These are phyloP conservation scores for Glycine soja DNA, from an alignment of 306 rosid genomes.

Conservation along the genomic window DNA sequence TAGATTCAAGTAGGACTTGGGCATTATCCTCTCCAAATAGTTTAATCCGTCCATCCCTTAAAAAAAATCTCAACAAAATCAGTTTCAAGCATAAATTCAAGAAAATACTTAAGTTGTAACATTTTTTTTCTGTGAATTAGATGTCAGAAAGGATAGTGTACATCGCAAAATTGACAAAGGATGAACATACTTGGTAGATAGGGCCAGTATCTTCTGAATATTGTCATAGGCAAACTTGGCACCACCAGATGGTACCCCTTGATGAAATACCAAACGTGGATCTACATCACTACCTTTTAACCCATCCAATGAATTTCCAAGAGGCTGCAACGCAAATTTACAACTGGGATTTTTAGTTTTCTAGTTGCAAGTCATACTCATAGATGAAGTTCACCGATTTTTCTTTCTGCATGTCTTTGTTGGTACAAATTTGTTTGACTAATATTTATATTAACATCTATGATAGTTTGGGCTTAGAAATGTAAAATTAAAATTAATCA, in stretches of 20 bases:
- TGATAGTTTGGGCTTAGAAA: background rate
- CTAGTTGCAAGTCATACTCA: background rate
- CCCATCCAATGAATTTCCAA: conserved; percentile 53
- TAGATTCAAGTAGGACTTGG: conserved; percentile 75
- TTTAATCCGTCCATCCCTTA: conserved; percentile 87
- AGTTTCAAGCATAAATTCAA: conserved; percentile 24
- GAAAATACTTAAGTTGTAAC: background rate
- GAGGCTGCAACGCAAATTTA: conserved; percentile 54
- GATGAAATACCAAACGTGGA: conserved; percentile 65
- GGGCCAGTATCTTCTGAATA: conserved; percentile 72
- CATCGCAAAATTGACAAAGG: conserved; percentile 22
- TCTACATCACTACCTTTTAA: conserved; percentile 66
- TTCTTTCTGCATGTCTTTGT: background rate
- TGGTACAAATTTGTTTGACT: background rate
- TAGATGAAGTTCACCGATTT: too few relatives aligned
- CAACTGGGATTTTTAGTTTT: conserved; percentile 4
- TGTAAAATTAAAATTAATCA: conserved; percentile 1
- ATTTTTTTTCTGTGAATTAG: background rate
- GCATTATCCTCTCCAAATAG: conserved; percentile 79
- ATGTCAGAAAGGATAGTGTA: background rate
- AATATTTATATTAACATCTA: background rate
- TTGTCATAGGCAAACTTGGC: conserved; percentile 69
- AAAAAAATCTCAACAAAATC: background rate
- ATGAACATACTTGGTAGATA: conserved; percentile 73
- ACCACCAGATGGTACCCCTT: conserved; percentile 75